Percentiles rank a stretch among this genome's conserved stretches.
Conservation (phyloP, 306 rosid species). For the Cicer bijugum region DNA sequence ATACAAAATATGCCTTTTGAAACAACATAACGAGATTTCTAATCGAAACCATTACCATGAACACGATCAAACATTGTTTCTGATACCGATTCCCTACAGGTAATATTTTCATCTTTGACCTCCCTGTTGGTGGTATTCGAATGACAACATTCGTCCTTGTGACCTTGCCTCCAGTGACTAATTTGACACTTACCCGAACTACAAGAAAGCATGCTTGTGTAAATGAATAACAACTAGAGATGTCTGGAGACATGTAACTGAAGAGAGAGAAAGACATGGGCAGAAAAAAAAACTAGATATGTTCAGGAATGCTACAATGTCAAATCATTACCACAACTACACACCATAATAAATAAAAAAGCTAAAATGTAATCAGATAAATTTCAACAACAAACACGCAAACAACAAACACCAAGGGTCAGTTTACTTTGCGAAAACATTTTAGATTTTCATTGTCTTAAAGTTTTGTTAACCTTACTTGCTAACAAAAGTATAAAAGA, state of each 20-base stretch:
- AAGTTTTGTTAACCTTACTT: no score
- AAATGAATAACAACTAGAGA: constrained; percentile 34
- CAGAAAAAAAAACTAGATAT: constrained; percentile 31
- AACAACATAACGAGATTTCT: constrained; percentile 25
- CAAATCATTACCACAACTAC: constrained; percentile 32
- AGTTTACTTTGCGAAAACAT: no score
- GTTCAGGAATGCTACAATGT: constrained; percentile 28
- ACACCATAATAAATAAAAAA: not conserved
- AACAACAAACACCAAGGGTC: not conserved
- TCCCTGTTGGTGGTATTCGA: constrained; percentile 28
- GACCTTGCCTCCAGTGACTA: constrained; percentile 85
- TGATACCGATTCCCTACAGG: constrained; percentile 30
- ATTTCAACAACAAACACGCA: constrained; percentile 17
- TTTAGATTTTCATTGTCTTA: no score
- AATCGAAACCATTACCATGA: constrained; percentile 51
- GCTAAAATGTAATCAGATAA: constrained; percentile 7
- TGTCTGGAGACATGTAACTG: constrained; percentile 34
- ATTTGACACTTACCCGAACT: constrained; percentile 93
- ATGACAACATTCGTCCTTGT: constrained; percentile 75
- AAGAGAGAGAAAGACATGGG: constrained; percentile 27
- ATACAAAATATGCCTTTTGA: constrained; percentile 34
- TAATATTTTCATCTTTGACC: constrained; percentile 40
- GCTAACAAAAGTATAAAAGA: no score
- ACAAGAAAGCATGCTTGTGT: constrained; percentile 49
- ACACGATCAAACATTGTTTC: constrained; percentile 34